Base-by-base conservation (phyloP, 2,329 filamentous ascomycete genomes). In the Gnomoniopsis sp. region DNA sequence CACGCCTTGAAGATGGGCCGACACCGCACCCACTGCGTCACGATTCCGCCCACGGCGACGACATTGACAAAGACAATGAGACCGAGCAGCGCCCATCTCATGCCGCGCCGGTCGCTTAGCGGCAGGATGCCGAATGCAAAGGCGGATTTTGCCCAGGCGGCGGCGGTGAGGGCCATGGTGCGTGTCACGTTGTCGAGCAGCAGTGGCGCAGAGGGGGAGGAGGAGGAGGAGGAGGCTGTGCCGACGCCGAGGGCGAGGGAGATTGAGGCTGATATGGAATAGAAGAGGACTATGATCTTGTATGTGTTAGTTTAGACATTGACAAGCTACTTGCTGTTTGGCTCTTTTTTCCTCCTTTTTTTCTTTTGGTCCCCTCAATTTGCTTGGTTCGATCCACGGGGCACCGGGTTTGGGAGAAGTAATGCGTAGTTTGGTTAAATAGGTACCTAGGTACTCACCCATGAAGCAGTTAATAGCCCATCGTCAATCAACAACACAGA, bases 11-110 rank as follows among this genome's bases (percentile, higher is more conserved):
- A 30, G 22, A 56, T 38, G 30, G 57, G 57, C 22, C n/a, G 46
- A 41, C 57, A 59, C 48, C 53, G 47, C 47, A 59, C 41, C 57
- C 57, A 59, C 47, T 59, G 52, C 10, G 57, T 23, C 36, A 59
- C 46, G 33, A 43, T 38, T 2, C 52, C 52, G 11, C 57, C 57
- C 0, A 55, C 41, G n/a, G 54, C 33, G 38, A 51, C 53, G 21
- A 48, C 15, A 22, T 59, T 59, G 30, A 34, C 52, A 3, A 49
- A 11, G 1, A 19, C 38, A n/a, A 48, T 12, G 17, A 59, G 14
- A 15, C 33, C 26, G n/a, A 46, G 43, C 41, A 59, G 53, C 12
- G 30, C 48, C 30, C 47, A 41, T 6, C 48, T 38, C 38, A 33
- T 30, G 19, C 23, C 47, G 10, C 57, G 52, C n/a, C 30, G 26